Base-by-base conservation (phyloP, 164 flowering plant genomes). In the Brasenia schreberi region DNA sequence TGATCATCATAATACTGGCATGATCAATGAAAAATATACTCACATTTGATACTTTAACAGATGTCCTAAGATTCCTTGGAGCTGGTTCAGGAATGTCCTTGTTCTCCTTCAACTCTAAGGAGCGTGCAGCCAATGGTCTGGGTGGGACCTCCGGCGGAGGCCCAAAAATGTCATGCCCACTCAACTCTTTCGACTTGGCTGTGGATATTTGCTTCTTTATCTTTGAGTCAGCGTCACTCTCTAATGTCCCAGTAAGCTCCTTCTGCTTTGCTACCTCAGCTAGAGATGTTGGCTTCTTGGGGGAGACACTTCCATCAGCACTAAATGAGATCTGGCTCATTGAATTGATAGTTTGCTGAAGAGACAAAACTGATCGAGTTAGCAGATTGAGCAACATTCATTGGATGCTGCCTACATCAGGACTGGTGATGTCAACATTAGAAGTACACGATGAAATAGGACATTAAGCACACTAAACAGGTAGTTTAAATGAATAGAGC, bases 181-280 rank as follows among this genome's bases (percentile, higher is more conserved):
- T 88, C 23, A 94, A 88, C 84, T 94, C 99, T 78, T 82, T 88
- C 76, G 73, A 67, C 77, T 94, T 94, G 6, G 92, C 92, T 78
- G 84, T 82, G 14, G 97, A 94, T 33, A 79, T 43, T 70, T 87
- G 96, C 82, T 89, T 94, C 77, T 85, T 65, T n/a, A n/a, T n/a
- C 75, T 65, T 87, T 16, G 74, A 74, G 3, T 91, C 96, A 0
- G 83, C 39, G 43, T 88, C 96, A 70, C 78, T 84, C 63, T 89
- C 90, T 18, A 88, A 72, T 18, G 81, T 89, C 58, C 99, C 99
- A 75, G 90, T 87, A 45, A 94, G 84, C 70, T 94, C 99, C 11
- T 93, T 86, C 79, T 94, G 97, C 82, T 94, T 94, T 18, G 96
- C 98, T 61, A 86, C 96, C 81, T 88, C 98, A 60, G 95, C 73